Evolutionary conservation across 768 basidiomycete genomes (phyloP).

Genomic region (Leucosporidium creatinivorum): DNA sequence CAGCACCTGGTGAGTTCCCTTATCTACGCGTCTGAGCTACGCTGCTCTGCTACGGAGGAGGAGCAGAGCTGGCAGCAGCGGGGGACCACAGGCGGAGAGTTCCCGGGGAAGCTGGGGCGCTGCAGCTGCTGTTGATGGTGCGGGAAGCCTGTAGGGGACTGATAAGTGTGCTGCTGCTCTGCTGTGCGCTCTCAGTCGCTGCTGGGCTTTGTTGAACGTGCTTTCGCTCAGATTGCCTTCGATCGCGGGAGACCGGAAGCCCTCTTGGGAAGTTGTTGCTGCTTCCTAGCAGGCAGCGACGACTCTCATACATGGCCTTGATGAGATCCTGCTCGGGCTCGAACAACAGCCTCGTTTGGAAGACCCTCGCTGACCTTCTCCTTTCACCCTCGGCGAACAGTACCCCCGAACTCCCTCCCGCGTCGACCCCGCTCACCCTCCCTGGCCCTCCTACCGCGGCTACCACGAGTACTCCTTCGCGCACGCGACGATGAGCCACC

Average conservation of each 20-base stretch:
- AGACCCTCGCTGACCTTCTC: not conserved
- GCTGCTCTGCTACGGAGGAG: not conserved
- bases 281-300: not conserved
- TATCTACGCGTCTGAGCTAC: not conserved
- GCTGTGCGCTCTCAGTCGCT: too few species aligned
- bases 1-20: not conserved
- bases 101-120: not conserved
- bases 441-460: slow-evolving; percentile 43
- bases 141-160: not conserved
- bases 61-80: not conserved
- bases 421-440: slow-evolving; percentile 46
- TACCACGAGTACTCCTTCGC: slow-evolving; percentile 47
- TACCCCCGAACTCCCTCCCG: slow-evolving; percentile 31
- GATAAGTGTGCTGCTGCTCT: not conserved
- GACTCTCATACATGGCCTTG: not conserved
- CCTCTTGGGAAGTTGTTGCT: too few species aligned
- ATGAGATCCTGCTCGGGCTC: not conserved
- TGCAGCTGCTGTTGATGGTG: not conserved
- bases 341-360: not conserved
- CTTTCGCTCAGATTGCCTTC: not conserved
- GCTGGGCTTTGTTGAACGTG: too few species aligned
- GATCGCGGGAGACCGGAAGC: not conserved
- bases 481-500: slow-evolving; percentile 91
- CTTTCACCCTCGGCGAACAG: not conserved
- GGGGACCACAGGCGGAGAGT: too few species aligned